Conservation (phyloP, 129 eudicot genomes). For the Ambrosia trifida region DNA sequence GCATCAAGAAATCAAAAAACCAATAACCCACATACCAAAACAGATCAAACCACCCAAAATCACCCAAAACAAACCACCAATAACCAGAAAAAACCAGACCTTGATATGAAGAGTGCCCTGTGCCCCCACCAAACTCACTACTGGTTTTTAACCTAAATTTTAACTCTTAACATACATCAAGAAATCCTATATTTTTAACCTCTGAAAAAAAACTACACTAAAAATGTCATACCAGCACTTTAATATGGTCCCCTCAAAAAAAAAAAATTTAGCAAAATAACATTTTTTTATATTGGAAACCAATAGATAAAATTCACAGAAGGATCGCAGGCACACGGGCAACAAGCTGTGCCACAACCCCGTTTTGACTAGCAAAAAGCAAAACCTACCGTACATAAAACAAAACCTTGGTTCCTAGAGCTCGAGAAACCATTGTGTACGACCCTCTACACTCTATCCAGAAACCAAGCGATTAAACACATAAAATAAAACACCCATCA, state of each 20-base stretch:
- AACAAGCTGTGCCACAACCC: too few relatives aligned
- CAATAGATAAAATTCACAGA: background rate
- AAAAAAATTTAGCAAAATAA: too few relatives aligned
- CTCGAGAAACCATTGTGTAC: too few relatives aligned
- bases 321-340: too few relatives aligned
- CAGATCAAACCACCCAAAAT: conserved; percentile 9
- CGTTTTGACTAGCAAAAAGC: too few relatives aligned
- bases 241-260: background rate
- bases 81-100: conserved; percentile 31
- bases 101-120: conserved; percentile 67
- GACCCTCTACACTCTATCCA: too few relatives aligned
- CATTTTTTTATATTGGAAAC: background rate
- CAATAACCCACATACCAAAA: conserved; percentile 30
- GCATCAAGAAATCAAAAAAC: conserved; percentile 14
- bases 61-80: conserved; percentile 1
- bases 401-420: too few relatives aligned
- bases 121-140: conserved; percentile 95
- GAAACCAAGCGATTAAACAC: too few relatives aligned
- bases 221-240: background rate
- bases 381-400: too few relatives aligned
- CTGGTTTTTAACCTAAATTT: conserved; percentile 32
- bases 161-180: background rate
- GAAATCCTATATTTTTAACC: background rate
- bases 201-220: background rate
- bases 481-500: background rate